Percentiles rank a stretch among this genome's conserved stretches.
Conservation (phyloP, 2,329 filamentous ascomycete genomes). For the Pleurostoma richardsiae region DNA sequence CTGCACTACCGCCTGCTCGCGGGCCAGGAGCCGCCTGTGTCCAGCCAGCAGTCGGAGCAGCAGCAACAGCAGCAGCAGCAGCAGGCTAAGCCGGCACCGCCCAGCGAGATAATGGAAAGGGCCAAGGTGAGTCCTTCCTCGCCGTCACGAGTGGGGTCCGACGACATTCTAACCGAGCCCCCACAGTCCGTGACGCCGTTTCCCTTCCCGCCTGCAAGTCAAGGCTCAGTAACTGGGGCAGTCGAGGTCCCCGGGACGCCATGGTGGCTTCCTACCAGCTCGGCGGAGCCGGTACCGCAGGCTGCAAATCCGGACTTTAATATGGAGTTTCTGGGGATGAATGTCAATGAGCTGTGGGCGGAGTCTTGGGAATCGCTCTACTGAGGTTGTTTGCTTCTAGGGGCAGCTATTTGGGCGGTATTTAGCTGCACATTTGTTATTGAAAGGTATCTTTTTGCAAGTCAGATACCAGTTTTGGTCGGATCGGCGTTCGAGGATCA, state of each 20-base stretch:
- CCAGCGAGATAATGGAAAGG: background rate
- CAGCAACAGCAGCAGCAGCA: slow-evolving; percentile 13
- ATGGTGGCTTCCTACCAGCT: slow-evolving; percentile 27
- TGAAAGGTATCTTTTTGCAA: too few species aligned
- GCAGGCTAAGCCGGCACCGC: slow-evolving; percentile 9
- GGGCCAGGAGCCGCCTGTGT: slow-evolving; percentile 42
- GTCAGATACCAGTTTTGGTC: too few species aligned
- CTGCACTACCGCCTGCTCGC: slow-evolving; percentile 53
- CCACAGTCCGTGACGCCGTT: slow-evolving; percentile 17
- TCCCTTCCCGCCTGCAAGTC: slow-evolving; percentile 10
- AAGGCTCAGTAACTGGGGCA: too few species aligned
- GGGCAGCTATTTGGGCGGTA: too few species aligned
- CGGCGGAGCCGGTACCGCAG: slow-evolving; percentile 23
- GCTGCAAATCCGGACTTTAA: slow-evolving; percentile 47
- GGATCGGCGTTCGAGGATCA: too few species aligned
- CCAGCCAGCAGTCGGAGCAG: slow-evolving; percentile 20
- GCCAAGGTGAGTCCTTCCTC: slow-evolving; percentile 14
- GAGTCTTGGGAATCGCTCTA: slow-evolving; percentile 16
- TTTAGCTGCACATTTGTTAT: too few species aligned
- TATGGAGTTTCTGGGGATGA: slow-evolving; percentile 46
- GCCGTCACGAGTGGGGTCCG: slow-evolving; percentile 6
- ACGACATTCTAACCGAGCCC: slow-evolving; percentile 3
- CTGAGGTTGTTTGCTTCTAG: too few species aligned
- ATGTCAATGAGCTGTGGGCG: slow-evolving; percentile 52
- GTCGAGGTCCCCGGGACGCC: slow-evolving; percentile 22